Evolutionary conservation across 78 protist genomes (phyloP), one percentile per base, ranked within the genome.

Genomic region (Dictyostelium brefeldianum): DNA sequence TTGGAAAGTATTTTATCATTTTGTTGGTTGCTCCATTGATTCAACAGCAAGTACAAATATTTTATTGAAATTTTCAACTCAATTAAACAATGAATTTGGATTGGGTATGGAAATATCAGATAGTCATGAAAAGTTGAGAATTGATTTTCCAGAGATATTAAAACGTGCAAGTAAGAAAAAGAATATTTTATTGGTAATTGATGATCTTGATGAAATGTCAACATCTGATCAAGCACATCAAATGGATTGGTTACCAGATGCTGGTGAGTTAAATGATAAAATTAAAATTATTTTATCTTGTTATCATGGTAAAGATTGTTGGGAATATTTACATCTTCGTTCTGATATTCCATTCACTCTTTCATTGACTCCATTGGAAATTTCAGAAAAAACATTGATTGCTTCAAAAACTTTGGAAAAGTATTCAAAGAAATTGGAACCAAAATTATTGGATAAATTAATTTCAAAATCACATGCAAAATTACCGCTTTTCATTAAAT

Each of bases 221-320:
- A 47, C 81, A 47, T 22, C 48, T 1, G 75, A 85, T 85, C 92
- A 85, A 59, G 36, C 82, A 46, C 83, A 85, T 75, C 92, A 85
- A 59, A 75, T 85, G 92, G 92, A 85, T 43, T 85, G 92, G 92
- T 85, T 85, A 59, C 92, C 92, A 59, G 92, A 85, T 10, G 12
- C 74, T 12, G 7, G 25, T 0, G 92, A 85, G 17, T 41, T 85
- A 4, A 46, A 56, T 54, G n/a, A 31, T 11, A 85, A 48, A 36
- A 20, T 46, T 46, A 53, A 20, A 36, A n/a, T 85, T 9, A 2
- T 85, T 15, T 18, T 59, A 9, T 51, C 73, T 46, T 85, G 92
- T 85, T 71, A 85, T 47, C 92, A 85, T 41, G 75, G 75, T 53
- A 85, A 85, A 64, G 36, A 25, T 20, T 85, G 92, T 85, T 85